A percentile compares a stretch with the other conserved stretches of the same genome.
These are phyloP conservation scores for Cytospora piceicola DNA, from an alignment of 2,329 filamentous ascomycete species.

Conservation along the genomic window DNA sequence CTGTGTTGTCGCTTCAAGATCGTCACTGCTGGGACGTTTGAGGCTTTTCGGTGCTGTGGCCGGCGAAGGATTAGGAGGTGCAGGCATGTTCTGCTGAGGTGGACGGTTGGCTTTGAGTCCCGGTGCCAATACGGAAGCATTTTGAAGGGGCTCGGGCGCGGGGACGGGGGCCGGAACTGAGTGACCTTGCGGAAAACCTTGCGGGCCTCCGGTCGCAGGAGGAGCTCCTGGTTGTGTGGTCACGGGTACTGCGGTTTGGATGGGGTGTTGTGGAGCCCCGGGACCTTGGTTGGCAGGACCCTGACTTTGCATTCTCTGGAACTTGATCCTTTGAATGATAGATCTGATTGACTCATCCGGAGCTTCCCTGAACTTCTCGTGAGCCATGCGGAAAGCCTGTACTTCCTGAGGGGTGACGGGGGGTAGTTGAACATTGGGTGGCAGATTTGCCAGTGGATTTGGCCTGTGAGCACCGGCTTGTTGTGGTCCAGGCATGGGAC, in stretches of 20 bases:
- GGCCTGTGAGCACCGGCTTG: conserved; percentile 21
- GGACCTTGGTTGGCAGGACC: conserved; percentile 29
- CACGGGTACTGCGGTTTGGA: conserved; percentile 18
- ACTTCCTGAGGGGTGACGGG: conserved; percentile 37
- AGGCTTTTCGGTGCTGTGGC: conserved; percentile 49
- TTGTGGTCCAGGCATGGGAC: conserved; percentile 21
- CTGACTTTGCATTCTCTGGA: conserved; percentile 18
- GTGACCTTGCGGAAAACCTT: conserved; percentile 35
- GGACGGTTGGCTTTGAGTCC: conserved; percentile 34
- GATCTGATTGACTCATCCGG: conserved; percentile 35
- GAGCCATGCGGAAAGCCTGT: conserved; percentile 34
- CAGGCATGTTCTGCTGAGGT: conserved; percentile 41
- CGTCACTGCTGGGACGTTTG: conserved; percentile 56
- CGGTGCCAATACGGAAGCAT: conserved; percentile 32
- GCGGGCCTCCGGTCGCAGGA: conserved; percentile 18
- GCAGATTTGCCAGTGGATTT: conserved; percentile 28
- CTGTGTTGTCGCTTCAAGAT: conserved; percentile 42
- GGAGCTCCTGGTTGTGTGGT: conserved; percentile 21
- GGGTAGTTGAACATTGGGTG: conserved; percentile 32
- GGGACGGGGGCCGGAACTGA: conserved; percentile 32
- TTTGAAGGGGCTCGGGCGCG: conserved; percentile 35
- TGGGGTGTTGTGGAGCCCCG: conserved; percentile 10
- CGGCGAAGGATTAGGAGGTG: conserved; percentile 45
- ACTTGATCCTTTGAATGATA: conserved; percentile 32
- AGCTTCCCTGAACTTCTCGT: conserved; percentile 32